A percentile compares a stretch with the other conserved stretches of the same genome.
Evolutionary conservation across 106 monocot species (phyloP).

Genomic region (Dendrobium catenatum): DNA sequence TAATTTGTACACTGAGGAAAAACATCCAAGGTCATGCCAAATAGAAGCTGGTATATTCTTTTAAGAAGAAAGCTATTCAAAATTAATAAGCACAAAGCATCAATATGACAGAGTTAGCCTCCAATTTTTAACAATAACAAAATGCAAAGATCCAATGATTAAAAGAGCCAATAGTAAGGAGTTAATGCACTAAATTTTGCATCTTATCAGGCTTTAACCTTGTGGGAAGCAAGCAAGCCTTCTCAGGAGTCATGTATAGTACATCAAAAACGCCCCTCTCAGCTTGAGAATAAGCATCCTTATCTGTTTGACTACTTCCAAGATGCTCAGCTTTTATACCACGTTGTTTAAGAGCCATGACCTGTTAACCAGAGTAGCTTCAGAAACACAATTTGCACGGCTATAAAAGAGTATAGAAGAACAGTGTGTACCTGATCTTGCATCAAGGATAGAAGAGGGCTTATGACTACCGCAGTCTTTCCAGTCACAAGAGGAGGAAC

Average conservation of each 20-base stretch:
- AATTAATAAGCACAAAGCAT: neutral
- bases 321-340: constrained; percentile 82
- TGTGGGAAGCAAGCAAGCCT: constrained; percentile 62
- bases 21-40: neutral
- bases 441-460: constrained; percentile 89
- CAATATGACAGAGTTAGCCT: neutral
- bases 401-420: neutral
- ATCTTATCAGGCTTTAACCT: constrained; percentile 34
- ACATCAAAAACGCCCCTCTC: constrained; percentile 71
- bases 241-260: constrained; percentile 98
- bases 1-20: neutral
- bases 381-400: neutral
- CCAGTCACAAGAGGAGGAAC: constrained; percentile 71
- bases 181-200: neutral
- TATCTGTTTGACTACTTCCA: constrained; percentile 70
- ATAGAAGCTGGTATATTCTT: neutral
- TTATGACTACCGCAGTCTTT: constrained; percentile 82
- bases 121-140: neutral
- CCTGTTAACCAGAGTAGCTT: constrained; percentile 31
- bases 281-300: constrained; percentile 33
- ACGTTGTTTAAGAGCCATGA: constrained; percentile 77
- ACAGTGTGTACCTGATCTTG: constrained; percentile 79
- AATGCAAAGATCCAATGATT: neutral
- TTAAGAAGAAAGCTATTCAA: neutral
- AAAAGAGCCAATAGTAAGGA: neutral